Conservation (phyloP, 306 rosid species). For the Casuarina cunninghamiana region DNA sequence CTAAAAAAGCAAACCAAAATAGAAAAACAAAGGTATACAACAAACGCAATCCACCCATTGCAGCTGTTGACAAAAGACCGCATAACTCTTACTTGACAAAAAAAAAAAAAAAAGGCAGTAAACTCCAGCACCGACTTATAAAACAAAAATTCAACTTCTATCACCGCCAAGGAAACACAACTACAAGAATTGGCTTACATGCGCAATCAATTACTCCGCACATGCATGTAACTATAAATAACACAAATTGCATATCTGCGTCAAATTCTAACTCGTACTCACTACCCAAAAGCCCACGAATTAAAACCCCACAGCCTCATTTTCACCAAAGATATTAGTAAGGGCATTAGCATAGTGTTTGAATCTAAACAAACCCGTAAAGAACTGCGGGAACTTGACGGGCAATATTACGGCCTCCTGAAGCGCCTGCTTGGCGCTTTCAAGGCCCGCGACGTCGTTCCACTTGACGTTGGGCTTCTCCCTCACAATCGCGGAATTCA, state of each 20-base stretch:
- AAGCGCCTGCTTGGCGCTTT: conserved; percentile 92
- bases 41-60: background rate
- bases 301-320: background rate
- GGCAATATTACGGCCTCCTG: conserved; percentile 98
- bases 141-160: background rate
- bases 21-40: background rate
- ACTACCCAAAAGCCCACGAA: background rate
- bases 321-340: background rate
- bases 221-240: background rate
- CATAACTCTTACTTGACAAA: background rate
- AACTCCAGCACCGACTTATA: background rate
- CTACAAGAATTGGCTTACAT: background rate
- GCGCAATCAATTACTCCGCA: background rate
- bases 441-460: conserved; percentile 96
- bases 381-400: conserved; percentile 94
- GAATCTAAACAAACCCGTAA: conserved; percentile 59
- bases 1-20: background rate
- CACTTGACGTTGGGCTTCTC: conserved; percentile 96
- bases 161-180: background rate
- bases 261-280: background rate
- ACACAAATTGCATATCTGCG: background rate
- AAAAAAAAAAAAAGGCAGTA: background rate
- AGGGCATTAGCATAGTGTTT: background rate
- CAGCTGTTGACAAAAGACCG: background rate
- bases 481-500: conserved; percentile 85